Evolutionary conservation across 2,329 filamentous ascomycete species (phyloP).

Genomic region (Leptographium lundbergii): DNA sequence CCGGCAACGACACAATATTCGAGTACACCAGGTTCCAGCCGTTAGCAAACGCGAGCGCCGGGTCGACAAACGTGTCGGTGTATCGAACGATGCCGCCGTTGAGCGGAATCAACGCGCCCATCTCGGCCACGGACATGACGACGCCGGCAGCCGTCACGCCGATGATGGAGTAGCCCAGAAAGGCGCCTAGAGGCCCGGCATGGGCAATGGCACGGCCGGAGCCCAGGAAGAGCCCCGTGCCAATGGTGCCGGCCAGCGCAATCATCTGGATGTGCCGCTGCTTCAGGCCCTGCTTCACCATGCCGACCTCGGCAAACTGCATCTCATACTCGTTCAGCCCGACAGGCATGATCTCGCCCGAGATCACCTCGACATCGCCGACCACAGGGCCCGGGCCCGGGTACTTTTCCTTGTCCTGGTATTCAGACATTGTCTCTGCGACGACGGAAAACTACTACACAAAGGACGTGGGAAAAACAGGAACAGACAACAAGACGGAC

Average conservation of each 20-base stretch:
- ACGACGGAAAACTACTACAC: too few species aligned
- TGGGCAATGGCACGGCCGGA: slow-evolving; percentile 9
- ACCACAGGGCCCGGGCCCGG: not conserved
- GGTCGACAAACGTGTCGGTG: slow-evolving; percentile 31
- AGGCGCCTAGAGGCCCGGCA: slow-evolving; percentile 10
- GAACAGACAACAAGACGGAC: too few species aligned
- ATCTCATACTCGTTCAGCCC: too few species aligned
- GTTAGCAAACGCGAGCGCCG: slow-evolving; percentile 31
- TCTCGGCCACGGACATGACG: slow-evolving; percentile 31
- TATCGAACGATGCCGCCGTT: slow-evolving; percentile 37
- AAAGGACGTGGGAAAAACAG: not conserved
- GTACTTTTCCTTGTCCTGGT: not conserved
- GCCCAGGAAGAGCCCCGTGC: slow-evolving; percentile 23
- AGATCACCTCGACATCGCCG: not conserved
- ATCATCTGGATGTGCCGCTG: slow-evolving; percentile 38
- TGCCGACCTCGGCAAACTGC: slow-evolving; percentile 3
- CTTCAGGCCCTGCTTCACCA: slow-evolving; percentile 19
- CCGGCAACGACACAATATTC: slow-evolving; percentile 29
- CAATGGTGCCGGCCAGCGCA: slow-evolving; percentile 32
- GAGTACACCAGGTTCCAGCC: slow-evolving; percentile 39
- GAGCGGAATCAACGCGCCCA: slow-evolving; percentile 49
- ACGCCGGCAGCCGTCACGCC: slow-evolving; percentile 22
- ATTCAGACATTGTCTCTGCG: not conserved
- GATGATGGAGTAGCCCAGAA: slow-evolving; percentile 24
- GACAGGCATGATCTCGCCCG: not conserved